Percentiles rank a stretch among this genome's conserved stretches.
phyloP scores from a whole-genome alignment of 106 monocot species.

The Alisma plantagoaquatica region DNA sequence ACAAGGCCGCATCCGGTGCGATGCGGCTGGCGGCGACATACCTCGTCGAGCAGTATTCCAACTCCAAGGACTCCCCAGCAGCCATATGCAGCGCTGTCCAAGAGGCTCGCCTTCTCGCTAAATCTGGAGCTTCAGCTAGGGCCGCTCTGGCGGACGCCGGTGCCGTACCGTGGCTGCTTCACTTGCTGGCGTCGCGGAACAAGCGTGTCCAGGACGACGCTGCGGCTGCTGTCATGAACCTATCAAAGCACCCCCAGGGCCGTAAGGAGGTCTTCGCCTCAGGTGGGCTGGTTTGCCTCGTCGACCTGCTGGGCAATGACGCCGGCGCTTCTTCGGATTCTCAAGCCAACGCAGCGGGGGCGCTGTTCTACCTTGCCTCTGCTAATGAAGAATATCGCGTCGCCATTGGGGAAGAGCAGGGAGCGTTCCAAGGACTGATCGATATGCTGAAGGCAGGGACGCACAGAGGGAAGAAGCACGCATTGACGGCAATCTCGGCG shows the following conservation, averaged over 20 bases:
- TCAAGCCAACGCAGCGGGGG: constrained; percentile 58
- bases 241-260: constrained; percentile 56
- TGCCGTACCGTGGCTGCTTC: constrained; percentile 48
- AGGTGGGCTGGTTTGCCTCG: constrained; percentile 27
- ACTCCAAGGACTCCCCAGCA: constrained; percentile 14
- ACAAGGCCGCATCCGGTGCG: constrained; percentile 24
- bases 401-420: constrained; percentile 39
- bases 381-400: constrained; percentile 40
- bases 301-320: constrained; percentile 17
- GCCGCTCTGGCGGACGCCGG: constrained; percentile 60
- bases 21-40: constrained; percentile 26
- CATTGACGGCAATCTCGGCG: constrained; percentile 34
- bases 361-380: constrained; percentile 68
- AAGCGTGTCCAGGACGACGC: constrained; percentile 44
- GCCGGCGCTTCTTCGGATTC: constrained; percentile 27
- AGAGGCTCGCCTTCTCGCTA: constrained; percentile 50
- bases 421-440: constrained; percentile 51
- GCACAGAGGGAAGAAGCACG: constrained; percentile 56
- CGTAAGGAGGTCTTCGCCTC: constrained; percentile 39
- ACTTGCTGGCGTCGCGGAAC: constrained; percentile 39
- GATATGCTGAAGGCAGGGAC: constrained; percentile 34
- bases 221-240: constrained; percentile 40
- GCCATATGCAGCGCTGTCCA: constrained; percentile 39
- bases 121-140: constrained; percentile 43
- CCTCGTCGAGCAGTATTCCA: constrained; percentile 29